phyloP scores from a whole-genome alignment of 768 basidiomycete genomes.

The Mrakia blollopis region DNA sequence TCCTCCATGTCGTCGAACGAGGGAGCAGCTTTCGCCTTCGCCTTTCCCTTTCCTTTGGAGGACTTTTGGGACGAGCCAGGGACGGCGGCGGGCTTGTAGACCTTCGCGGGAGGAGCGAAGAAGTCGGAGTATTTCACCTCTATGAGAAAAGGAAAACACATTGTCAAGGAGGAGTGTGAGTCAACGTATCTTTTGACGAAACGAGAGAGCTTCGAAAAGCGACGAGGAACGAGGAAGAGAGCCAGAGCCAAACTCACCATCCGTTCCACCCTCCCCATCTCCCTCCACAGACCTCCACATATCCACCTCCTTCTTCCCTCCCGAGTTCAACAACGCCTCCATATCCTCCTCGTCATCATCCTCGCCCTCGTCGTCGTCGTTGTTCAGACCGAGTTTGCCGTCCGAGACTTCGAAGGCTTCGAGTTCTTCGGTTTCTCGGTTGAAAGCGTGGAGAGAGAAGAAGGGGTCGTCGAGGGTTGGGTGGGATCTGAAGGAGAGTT shows the following conservation, averaged over 20 bases:
- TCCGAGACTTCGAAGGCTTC: slow-evolving; percentile 61
- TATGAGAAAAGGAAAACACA: slow-evolving; percentile 24
- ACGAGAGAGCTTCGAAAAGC: not conserved
- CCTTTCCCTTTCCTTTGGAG: slow-evolving; percentile 28
- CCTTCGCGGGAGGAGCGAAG: slow-evolving; percentile 42
- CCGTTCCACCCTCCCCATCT: slow-evolving; percentile 20
- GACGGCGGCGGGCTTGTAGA: slow-evolving; percentile 28
- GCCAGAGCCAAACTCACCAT: slow-evolving; percentile 28
- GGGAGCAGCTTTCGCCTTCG: not conserved
- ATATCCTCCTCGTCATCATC: slow-evolving; percentile 49
- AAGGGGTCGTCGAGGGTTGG: slow-evolving; percentile 78
- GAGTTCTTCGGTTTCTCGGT: slow-evolving; percentile 71
- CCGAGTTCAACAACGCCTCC: slow-evolving; percentile 32
- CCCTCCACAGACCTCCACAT: slow-evolving; percentile 28
- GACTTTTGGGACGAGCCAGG: slow-evolving; percentile 15
- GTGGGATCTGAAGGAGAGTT: slow-evolving; percentile 38
- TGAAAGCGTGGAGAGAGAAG: slow-evolving; percentile 82
- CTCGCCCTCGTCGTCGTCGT: slow-evolving; percentile 51
- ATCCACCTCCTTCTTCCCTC: slow-evolving; percentile 25
- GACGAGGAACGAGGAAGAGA: not conserved
- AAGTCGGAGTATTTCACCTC: slow-evolving; percentile 45
- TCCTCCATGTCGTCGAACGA: slow-evolving; percentile 37
- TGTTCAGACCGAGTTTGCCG: slow-evolving; percentile 52
- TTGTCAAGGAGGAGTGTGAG: not conserved
- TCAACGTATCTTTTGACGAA: not conserved